Evolutionary conservation across 2,329 filamentous ascomycete species (phyloP), one percentile per base, ranked within the genome.

Genomic region (Mollisiaceae sp.): DNA sequence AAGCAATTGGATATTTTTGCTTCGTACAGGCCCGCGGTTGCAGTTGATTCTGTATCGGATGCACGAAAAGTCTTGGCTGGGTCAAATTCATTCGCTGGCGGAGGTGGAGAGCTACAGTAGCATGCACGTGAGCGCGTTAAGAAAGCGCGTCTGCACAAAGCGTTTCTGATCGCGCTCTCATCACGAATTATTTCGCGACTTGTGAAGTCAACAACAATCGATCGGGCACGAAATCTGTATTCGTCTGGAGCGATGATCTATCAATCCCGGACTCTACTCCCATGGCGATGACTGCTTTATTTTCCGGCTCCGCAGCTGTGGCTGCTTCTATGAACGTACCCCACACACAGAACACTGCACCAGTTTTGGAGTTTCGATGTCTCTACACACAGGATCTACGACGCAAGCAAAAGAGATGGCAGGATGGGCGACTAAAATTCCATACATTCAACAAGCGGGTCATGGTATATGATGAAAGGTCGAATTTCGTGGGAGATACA

Each of bases 341-440:
- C 18, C 71, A 63, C 8, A 71, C 73, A 14, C 74, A 76, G 59
- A 76, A 88, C 71, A 88, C 86, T 72, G 90, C 89, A 22, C 92
- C 93, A 0, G 93, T 97, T 45, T 82, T 91, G 74, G 93, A 96
- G 74, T 96, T 90, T 77, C 85, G 87, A 67, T 97, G 94, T 77
- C 87, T 97, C 4, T 97, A 92, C 78, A 96, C 93, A 1, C 88
- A 92, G 75, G 94, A 97, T 75, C 77, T 97, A 50, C 88, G 89
- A 60, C 88, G 92, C 63, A 97, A 97, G 79, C 89, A 92, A 72
- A 97, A 97, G 77, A 84, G 92, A 67, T 97, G 94, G 94, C 92
- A 97, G 74, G 94, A 97, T 89, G 94, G 94, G 41, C 88, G 88
- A 60, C 85, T 97, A 67, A 91, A 90, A 69, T 97, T 90, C 70